Base-by-base conservation (phyloP, 306 rosid genomes). In the Quercus mongolica region DNA sequence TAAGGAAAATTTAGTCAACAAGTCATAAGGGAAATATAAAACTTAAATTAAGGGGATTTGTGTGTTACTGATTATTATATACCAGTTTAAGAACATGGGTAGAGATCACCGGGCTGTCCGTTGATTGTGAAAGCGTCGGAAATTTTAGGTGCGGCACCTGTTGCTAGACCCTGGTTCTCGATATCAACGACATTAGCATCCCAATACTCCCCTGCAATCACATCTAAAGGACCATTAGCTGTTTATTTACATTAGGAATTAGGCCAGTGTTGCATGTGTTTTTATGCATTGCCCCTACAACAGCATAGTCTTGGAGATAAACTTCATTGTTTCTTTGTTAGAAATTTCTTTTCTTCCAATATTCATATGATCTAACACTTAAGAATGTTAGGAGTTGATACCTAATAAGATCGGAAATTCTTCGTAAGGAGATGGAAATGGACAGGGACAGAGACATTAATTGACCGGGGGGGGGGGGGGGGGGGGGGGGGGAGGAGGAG, bases 181-280 rank as follows among this genome's bases (percentile, higher is more conserved):
- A 81, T 13, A 15, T 89, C 87, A 33, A 84, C 82, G 35, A 90
- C 82, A 56, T 86, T 87, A 26, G 68, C 88, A 74, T 90, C 87
- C 89, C 92, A 93, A 97, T 97, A 91, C 82, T 93, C 97, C 3
- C 93, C 94, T 92, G 72, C 58, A 83, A 64, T 18, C 56, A 41
- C 8, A 35, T 12, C 0, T 1, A 13, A 70, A 33, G 13, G 10
- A 74, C 10, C 21, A 26, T n/a, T 5, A 46, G 7, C 11, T 12
- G 23, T 20, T n/a, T 4, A 33, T 30, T 13, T 11, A 15, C 12
- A 9, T 21, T 12, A 23, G 12, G 38, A 23, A 11, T 13, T 65
- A 51, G 20, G 19, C 3, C 7, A 6, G 17, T 20, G 5, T 30
- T 2, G 56, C 8, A 3, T 1, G 46, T 35, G 8, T 31, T 35